Base-by-base conservation (phyloP, 1,284 basidiomycete species). In the Exobasidium rhododendri region DNA sequence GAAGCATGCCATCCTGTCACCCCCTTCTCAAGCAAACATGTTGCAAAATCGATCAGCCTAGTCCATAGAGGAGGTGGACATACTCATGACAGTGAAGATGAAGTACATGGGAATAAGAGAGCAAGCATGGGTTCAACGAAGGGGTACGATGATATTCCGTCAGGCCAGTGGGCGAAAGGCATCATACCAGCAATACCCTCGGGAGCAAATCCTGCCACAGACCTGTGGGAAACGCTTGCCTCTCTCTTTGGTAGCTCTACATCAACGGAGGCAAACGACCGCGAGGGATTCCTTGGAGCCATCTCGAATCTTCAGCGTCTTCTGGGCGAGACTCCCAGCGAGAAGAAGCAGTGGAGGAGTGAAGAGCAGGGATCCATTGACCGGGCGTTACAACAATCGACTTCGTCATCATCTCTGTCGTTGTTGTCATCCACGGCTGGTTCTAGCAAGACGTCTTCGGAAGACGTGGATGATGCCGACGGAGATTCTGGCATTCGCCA, bases 401-500 rank as follows among this genome's bases (percentile, higher is more conserved):
- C n/a, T n/a, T n/a, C n/a, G n/a, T n/a, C n/a, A n/a, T n/a, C n/a
- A n/a, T n/a, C n/a, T n/a, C n/a, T n/a, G n/a, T n/a, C n/a, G n/a
- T n/a, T n/a, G n/a, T n/a, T n/a, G n/a, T n/a, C n/a, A n/a, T 14
- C 43, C n/a, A n/a, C 43, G 22, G 14, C 14, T 44, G 43, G 14
- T 44, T 14, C 43, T 22, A 44, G 43, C n/a, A 14, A 44, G 14
- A n/a, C 43, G 14, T 14, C 43, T 14, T 44, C n/a, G 43, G 14
- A 14, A 44, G 14, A 14, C 43, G 14, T 22, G 22, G 22, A 14
- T 44, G 43, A 14, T 14, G 22, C n/a, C 47, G 29, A 31, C 7
- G 22, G 10, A 7, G 22, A 24, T 50, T 24, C 47, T 20, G 29
- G 29, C 20, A 24, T 64, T 29, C 54, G 63, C 20, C 20, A 46